Evolutionary conservation across 441 rosid genomes (phyloP).

Genomic region (Pelargonium fulgidum): DNA sequence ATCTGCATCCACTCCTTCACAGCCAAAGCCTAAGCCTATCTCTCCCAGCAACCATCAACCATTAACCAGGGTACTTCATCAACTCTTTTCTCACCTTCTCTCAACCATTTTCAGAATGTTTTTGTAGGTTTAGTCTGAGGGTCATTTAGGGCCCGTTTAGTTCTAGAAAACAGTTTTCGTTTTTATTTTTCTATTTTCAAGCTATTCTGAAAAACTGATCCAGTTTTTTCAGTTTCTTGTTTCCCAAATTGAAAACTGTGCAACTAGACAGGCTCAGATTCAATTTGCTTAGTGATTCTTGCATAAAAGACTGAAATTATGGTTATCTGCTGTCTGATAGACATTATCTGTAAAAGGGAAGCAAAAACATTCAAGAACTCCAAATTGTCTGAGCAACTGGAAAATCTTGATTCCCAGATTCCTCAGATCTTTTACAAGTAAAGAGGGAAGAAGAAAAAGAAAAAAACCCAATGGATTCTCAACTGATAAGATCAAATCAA

Average conservation of each 20-base stretch:
- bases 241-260: too few relatives aligned
- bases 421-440: neutral
- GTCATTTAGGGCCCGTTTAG: neutral
- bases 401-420: neutral
- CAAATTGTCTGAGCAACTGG: conserved; percentile 6
- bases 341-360: neutral
- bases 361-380: neutral
- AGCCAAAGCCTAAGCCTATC: neutral
- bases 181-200: too few relatives aligned
- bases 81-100: too few relatives aligned
- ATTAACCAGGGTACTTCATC: neutral
- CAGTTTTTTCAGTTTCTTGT: too few relatives aligned
- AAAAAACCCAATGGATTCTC: neutral
- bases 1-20: neutral
- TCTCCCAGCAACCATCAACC: conserved; percentile 2
- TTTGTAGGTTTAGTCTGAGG: neutral
- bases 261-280: too few relatives aligned
- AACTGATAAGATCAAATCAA: neutral
- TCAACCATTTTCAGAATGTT: neutral
- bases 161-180: too few relatives aligned
- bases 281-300: neutral
- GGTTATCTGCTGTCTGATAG: neutral
- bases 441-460: neutral
- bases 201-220: too few relatives aligned
- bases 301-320: neutral